A percentile compares a stretch with the other conserved stretches of the same genome.
These are phyloP conservation scores for Ascochyta pisi DNA, from an alignment of 2,329 filamentous ascomycete genomes.

Conservation along the genomic window DNA sequence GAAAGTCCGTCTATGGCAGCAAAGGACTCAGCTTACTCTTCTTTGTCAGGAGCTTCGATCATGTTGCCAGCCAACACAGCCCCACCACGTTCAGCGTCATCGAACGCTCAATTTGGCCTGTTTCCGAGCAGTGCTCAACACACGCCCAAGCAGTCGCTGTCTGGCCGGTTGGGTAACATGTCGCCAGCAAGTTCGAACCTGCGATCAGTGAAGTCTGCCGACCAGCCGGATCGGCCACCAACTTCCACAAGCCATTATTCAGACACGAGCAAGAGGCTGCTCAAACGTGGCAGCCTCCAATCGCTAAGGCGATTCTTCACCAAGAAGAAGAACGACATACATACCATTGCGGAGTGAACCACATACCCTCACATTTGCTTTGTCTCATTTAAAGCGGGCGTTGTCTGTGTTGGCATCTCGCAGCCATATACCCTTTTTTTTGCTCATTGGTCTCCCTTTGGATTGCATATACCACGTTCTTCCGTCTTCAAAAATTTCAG, in stretches of 20 bases:
- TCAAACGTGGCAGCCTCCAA: conserved; percentile 45
- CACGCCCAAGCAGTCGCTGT: conserved; percentile 43
- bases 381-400: conserved; percentile 19
- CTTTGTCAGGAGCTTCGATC: conserved; percentile 44
- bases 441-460: conserved; percentile 10
- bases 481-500: neutral
- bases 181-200: conserved; percentile 32
- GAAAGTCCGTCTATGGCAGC: conserved; percentile 44
- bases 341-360: conserved; percentile 44
- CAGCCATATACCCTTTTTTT: conserved; percentile 21
- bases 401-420: conserved; percentile 20
- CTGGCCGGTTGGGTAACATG: conserved; percentile 33
- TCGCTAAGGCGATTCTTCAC: conserved; percentile 47
- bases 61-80: conserved; percentile 33
- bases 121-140: conserved; percentile 42
- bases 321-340: conserved; percentile 43
- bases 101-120: conserved; percentile 44
- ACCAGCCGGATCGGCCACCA: conserved; percentile 35
- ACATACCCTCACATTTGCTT: conserved; percentile 23
- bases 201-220: conserved; percentile 20
- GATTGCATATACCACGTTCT: conserved; percentile 14
- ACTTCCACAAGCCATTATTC: conserved; percentile 39
- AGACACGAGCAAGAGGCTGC: conserved; percentile 28
- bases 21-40: conserved; percentile 51
- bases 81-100: conserved; percentile 40